Evolutionary conservation across 2,329 filamentous ascomycete genomes (phyloP), one percentile per base, ranked within the genome.

Genomic region (Clonostachys sp.): DNA sequence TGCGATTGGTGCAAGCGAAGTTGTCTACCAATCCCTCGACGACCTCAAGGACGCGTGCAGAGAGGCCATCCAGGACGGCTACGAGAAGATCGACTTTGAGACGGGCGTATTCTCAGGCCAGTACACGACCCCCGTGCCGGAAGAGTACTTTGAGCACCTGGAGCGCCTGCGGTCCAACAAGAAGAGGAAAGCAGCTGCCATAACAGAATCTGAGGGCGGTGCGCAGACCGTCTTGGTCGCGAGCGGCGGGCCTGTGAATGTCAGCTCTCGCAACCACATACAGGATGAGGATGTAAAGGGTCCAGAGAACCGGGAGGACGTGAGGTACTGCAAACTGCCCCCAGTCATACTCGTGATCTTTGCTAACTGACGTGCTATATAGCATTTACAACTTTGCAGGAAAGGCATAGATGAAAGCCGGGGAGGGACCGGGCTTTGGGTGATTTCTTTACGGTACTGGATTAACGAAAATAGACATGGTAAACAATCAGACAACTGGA

Each of bases 61-160:
- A 2, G 84, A 90, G 55, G 78, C 89, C 5, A 84, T 82, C 51
- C 77, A 83, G 45, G 70, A 78, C 47, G 68, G 78, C 13, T 70
- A 72, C 34, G 63, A 67, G 35, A 62, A 80, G 57, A 74, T 74
- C 9, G 74, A 85, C 47, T 96, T 96, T 55, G 92, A 97, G 62
- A 84, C 95, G 3, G 91, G 92, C 46, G 91, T 96, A 9, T 96
- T 97, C 71, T 90, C 84, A 60, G 92, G 92, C 42, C 82, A 84
- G 53, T 96, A 96, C 66, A 77, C 89, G 51, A 96, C 92, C 0
- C 82, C 83, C 0, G 87, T 96, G 2, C 80, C 86, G 2, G 78
- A 84, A 7, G 84, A 80, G 36, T 96, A 96, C 69, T 94, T 96
- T 56, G 82, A 89, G 54, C 88, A 90, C 58, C 74, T 95, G 6